Conservation (phyloP, 805 yeast genomes). For the Starmerella tilneyi region DNA sequence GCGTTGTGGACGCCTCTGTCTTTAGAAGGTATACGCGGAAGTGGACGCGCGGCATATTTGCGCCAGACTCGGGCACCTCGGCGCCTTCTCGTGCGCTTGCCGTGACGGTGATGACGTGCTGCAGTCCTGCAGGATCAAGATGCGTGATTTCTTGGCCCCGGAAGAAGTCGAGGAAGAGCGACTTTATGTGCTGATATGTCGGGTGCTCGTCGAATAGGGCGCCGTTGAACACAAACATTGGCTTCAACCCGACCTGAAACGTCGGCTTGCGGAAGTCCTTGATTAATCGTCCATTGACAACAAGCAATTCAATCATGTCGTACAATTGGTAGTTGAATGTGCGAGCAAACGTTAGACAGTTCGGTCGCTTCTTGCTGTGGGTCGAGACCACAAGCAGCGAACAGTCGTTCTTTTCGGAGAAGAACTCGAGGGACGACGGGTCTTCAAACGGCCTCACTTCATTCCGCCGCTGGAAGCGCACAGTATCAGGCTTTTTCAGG, state of each 20-base stretch:
- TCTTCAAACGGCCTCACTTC: slow-evolving; percentile 91
- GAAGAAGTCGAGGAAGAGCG: slow-evolving; percentile 82
- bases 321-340: slow-evolving; percentile 83
- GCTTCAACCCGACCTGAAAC: slow-evolving; percentile 81
- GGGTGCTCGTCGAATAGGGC: slow-evolving; percentile 85
- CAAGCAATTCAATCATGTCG: slow-evolving; percentile 86
- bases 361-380: slow-evolving; percentile 83
- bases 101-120: slow-evolving; percentile 74
- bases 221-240: slow-evolving; percentile 89
- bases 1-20: slow-evolving; percentile 56
- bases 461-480: slow-evolving; percentile 80
- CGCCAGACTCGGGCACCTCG: slow-evolving; percentile 62
- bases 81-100: slow-evolving; percentile 36
- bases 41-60: slow-evolving; percentile 64
- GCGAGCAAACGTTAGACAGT: slow-evolving; percentile 76
- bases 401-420: slow-evolving; percentile 87
- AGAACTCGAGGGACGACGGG: slow-evolving; percentile 70
- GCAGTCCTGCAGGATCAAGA: slow-evolving; percentile 91
- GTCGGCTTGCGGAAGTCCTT: slow-evolving; percentile 72
- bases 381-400: slow-evolving; percentile 72
- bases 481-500: slow-evolving; percentile 79
- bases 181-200: slow-evolving; percentile 70
- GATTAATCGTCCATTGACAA: slow-evolving; percentile 51
- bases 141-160: slow-evolving; percentile 71
- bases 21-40: slow-evolving; percentile 86